These are phyloP conservation scores for Macrolepiota albuminosa DNA, from an alignment of 768 basidiomycete species.

Conservation along the genomic window DNA sequence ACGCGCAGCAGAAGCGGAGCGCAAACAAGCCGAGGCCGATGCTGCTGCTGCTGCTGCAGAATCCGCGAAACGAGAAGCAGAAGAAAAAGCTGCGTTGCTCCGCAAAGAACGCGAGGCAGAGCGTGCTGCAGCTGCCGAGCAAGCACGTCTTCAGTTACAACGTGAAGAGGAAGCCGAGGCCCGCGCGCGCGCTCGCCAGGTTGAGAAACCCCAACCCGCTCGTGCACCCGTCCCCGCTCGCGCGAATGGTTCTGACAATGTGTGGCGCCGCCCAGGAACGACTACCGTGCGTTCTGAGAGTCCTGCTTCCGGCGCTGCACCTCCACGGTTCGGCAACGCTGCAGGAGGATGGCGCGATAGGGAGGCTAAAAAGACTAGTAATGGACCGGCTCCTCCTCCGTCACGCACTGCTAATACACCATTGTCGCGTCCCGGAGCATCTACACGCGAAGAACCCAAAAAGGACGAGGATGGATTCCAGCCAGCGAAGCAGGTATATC, in stretches of 20 bases:
- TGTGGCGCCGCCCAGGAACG: conserved; percentile 29
- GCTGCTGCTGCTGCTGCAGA: conserved; percentile 43
- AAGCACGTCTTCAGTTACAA: conserved; percentile 53
- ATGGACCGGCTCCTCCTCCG: conserved; percentile 11
- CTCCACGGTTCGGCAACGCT: conserved; percentile 32
- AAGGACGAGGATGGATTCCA: conserved; percentile 74
- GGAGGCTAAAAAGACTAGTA: conserved; percentile 15
- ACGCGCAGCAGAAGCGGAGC: conserved; percentile 51
- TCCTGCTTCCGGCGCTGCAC: conserved; percentile 34
- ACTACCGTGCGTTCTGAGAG: conserved; percentile 47
- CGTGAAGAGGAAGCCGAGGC: conserved; percentile 71
- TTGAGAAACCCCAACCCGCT: conserved; percentile 27
- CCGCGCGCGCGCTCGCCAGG: conserved; percentile 33
- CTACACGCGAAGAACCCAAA: conserved; percentile 38
- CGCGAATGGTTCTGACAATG: conserved; percentile 20
- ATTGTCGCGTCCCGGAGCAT: conserved; percentile 31
- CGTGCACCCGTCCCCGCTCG: conserved; percentile 25
- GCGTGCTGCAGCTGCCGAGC: conserved; percentile 46
- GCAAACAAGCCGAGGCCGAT: conserved; percentile 42
- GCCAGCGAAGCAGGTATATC: conserved; percentile 36
- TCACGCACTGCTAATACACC: conserved; percentile 17
- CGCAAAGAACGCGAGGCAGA: conserved; percentile 52
- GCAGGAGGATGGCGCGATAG: conserved; percentile 24
- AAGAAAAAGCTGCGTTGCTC: conserved; percentile 46
- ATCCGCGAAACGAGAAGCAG: conserved; percentile 55